Base-by-base conservation (phyloP, 768 basidiomycete genomes). In the Suillus luteus region DNA sequence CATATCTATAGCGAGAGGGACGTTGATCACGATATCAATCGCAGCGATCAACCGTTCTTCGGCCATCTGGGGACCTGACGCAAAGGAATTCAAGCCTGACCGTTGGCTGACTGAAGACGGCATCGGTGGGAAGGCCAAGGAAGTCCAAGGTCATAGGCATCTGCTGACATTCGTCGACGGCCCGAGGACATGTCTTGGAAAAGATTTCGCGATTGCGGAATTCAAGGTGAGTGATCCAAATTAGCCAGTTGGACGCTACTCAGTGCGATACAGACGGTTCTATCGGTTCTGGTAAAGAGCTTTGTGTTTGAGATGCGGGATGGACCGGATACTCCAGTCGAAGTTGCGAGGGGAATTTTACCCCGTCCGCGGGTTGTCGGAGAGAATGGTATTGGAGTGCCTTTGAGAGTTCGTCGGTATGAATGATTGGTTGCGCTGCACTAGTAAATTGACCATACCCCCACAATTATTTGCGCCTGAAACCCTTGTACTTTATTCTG, bases 1-100 rank as follows among this genome's bases (percentile, higher is more conserved):
- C n/a, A 72, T 89, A 57, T 52, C 76, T 6, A 72, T 89, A 43
- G 75, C 78, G 22, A 83, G 83, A 64, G 86, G 83, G 3, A 82
- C 81, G 1, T 62, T 68, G 1, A 63, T 90, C 35, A 63, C 75
- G 12, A 70, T 82, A 3, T 81, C 83, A 2, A 78, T 87, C 35
- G 60, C 70, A 7, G 73, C 75, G 22, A 77, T 86, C 57, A 88
- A 90, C 70, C 71, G 76, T 7, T 82, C 83, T n/a, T 78, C 78
- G 60, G 73, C 71, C 1, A 70, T 88, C 38, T 91, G 90, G 90
- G 90, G 90, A 2, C 68, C 78, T 0, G 82, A 86, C 62, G 82
- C 86, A 4, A 79, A 80, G 31, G 80, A 80, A 55, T 92, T 86
- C 71, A 77, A 82, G 46, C 90, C 89, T 0, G 85, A 86, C 61